Base-by-base conservation (phyloP, 139 green algal genomes). In the Closterium sp. region DNA sequence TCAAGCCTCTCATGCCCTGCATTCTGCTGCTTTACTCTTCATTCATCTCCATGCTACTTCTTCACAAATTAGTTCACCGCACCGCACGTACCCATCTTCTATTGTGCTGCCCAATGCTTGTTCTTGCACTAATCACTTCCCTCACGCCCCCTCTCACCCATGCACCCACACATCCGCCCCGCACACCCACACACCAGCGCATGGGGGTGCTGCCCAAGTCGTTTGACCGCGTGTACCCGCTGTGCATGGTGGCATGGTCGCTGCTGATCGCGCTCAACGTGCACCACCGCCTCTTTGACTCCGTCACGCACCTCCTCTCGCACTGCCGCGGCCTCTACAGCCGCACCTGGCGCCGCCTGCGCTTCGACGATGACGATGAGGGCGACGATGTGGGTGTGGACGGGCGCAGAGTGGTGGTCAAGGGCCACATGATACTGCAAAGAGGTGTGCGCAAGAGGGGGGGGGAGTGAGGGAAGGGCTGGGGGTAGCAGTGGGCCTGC, bases 221-320 rank as follows among this genome's bases (percentile, higher is more conserved):
- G 31, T 95, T 95, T 79, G 93, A 95, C 70, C 86, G 27, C 24
- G 89, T 92, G 31, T 94, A 90, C 87, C 94, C 94, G 70, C 31
- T 95, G n/a, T 31, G 89, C 28, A 94, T 94, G 70, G 92, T 95
- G 70, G 70, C 91, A 9, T 95, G 79, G 86, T 91, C 21, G n/a
- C 2, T 89, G 86, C 30, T 92, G 4, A 90, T 95, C 86, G 22
- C 42, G 0, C 30, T 84, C 87, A 95, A 95, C 87, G 92, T 95
- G 30, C 92, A 94, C 91, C 94, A 94, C 87, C 91, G 91, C 91
- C 34, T 95, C 85, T 29, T 94, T 28, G 89, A 94, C 79, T n/a
- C 32, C 50, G 86, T 95, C 62, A 27, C 62, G 17, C 62, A 79
- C 62, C 62, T 79, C 62, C 62, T 79, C 24, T 87, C 28, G 10